Evolutionary conservation across 2,329 filamentous ascomycete genomes (phyloP).

Genomic region (Alternaria viburni): DNA sequence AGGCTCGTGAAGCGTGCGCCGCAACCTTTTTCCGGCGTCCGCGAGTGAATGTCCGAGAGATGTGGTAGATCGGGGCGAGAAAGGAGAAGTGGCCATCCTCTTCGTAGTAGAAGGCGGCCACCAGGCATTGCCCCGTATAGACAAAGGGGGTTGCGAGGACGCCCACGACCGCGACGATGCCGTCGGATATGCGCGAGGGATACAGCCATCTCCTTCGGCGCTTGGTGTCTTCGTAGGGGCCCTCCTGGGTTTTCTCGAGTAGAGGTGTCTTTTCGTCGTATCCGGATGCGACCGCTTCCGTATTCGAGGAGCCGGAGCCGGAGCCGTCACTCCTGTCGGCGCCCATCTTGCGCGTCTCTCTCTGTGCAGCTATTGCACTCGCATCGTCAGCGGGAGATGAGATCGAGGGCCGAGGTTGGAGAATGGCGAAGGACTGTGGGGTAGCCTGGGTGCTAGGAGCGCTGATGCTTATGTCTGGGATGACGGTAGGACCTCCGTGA

Average conservation of each 20-base stretch:
- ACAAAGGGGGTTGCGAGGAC: constrained; percentile 80
- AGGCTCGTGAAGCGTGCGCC: constrained; percentile 36
- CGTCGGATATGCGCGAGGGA: constrained; percentile 72
- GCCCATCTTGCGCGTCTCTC: constrained; percentile 43
- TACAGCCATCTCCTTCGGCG: constrained; percentile 57
- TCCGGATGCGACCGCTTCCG: constrained; percentile 42
- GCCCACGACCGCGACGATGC: constrained; percentile 76
- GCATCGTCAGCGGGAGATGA: constrained; percentile 42
- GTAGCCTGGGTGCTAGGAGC: constrained; percentile 8
- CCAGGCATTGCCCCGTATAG: constrained; percentile 80
- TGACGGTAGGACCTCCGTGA: background rate
- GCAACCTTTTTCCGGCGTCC: constrained; percentile 43
- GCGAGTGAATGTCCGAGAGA: constrained; percentile 58
- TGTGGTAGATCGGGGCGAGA: constrained; percentile 72
- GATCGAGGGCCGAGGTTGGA: constrained; percentile 30
- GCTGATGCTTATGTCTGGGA: constrained; percentile 1
- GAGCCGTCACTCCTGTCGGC: constrained; percentile 24
- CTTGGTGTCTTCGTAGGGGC: constrained; percentile 42
- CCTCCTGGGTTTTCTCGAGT: constrained; percentile 50
- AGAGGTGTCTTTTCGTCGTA: constrained; percentile 74
- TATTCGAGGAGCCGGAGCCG: constrained; percentile 29
- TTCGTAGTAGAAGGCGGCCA: constrained; percentile 84
- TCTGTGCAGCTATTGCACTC: constrained; percentile 36
- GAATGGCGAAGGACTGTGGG: constrained; percentile 50
- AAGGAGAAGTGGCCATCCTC: constrained; percentile 79